phyloP scores from a whole-genome alignment of 2,329 filamentous ascomycete genomes.

The Claviceps capensis region DNA sequence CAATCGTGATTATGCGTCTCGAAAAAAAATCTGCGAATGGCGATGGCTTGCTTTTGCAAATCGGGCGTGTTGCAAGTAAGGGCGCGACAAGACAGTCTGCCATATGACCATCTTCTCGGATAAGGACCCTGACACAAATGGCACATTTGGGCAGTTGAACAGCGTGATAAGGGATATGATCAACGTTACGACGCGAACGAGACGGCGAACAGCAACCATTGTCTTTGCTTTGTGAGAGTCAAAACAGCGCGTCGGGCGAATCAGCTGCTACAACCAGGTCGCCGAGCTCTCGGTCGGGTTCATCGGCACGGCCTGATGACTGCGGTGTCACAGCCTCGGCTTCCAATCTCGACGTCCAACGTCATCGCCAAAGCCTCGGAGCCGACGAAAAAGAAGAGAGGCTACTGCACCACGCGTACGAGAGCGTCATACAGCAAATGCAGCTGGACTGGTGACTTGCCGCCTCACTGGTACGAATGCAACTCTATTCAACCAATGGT shows the following conservation, averaged over 20 bases:
- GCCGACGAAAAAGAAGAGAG: not conserved
- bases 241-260: not conserved
- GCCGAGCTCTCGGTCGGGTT: not conserved
- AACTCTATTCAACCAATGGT: slow-evolving; percentile 10
- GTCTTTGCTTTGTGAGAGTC: not conserved
- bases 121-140: not conserved
- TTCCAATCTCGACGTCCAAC: not conserved
- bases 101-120: slow-evolving; percentile 1
- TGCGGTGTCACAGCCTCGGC: not conserved
- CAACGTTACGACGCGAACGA: not conserved
- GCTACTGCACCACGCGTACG: slow-evolving; percentile 1
- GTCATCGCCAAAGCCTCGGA: not conserved
- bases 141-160: not conserved
- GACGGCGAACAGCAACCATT: not conserved
- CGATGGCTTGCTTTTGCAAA: not conserved
- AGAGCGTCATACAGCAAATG: slow-evolving; percentile 1
- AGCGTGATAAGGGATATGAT: not conserved
- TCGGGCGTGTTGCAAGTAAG: not conserved
- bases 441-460: slow-evolving; percentile 7
- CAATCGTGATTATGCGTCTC: not conserved
- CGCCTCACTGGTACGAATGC: slow-evolving; percentile 9
- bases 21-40: not conserved
- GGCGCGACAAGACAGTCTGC: not conserved
- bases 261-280: not conserved
- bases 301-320: not conserved